Base-by-base conservation (phyloP, 208 protist genomes). In the Kentomonas sorsogonicus region DNA sequence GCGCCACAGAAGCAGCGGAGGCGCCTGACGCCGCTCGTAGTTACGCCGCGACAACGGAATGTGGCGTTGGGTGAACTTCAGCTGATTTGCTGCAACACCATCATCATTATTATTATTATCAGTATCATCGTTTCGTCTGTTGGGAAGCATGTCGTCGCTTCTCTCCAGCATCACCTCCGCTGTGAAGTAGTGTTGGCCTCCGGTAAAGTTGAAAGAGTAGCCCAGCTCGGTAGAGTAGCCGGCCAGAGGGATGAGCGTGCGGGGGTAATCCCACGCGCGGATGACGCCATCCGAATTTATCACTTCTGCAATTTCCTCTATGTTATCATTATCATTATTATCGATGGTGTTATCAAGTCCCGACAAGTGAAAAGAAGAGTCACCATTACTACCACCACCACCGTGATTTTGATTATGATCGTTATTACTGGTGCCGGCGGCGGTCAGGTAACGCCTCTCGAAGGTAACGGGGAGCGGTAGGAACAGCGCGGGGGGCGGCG, bases 131-230 rank as follows among this genome's bases (percentile, higher is more conserved):
- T n/a, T n/a, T n/a, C n/a, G n/a, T n/a, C n/a, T n/a, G n/a, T n/a
- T n/a, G n/a, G n/a, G n/a, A n/a, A n/a, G n/a, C n/a, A n/a, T n/a
- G 40, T 20, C 18, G 25, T 20, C 23, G 18, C 63, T 52, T 9
- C 48, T 10, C 4, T 69, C n/a, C 11, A 72, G 71, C 9, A 36
- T 54, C 30, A 91, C 60, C 11, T 70, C 53, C 40, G 74, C 71
- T 63, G 70, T 71, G 55, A 88, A 90, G 57, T 81, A 63, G 5
- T 66, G 29, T 52, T 93, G 86, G 33, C 43, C 23, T 0, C 69
- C 72, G 6, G 66, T 70, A 52, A 74, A 77, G 66, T 92, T 79
- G 66, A 89, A 92, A 23, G 70, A 77, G 59, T 87, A 89, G 10
- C 67, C 79, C 5, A 90, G 15, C 7, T 68, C 59, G 0, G 47